These are phyloP conservation scores for Didymella pomorum DNA, from an alignment of 2,329 filamentous ascomycete genomes.

Conservation along the genomic window DNA sequence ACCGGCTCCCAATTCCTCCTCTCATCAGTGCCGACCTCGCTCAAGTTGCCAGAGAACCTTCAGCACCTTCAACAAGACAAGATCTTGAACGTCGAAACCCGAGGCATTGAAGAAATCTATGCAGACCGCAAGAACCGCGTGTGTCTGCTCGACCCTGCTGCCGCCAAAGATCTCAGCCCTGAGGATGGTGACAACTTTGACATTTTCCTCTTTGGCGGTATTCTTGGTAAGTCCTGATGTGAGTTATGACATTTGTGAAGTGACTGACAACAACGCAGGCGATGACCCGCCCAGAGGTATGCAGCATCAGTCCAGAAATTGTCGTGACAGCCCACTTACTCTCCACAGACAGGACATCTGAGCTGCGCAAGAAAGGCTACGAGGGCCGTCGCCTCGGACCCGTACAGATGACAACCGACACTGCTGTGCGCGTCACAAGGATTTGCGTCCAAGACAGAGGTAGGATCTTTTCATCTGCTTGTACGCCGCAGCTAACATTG, in stretches of 20 bases:
- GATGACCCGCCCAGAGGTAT: slow-evolving; percentile 92
- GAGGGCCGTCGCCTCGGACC: slow-evolving; percentile 85
- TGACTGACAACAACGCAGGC: slow-evolving; percentile 62
- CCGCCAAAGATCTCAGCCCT: slow-evolving; percentile 80
- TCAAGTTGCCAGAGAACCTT: slow-evolving; percentile 68
- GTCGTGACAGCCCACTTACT: slow-evolving; percentile 30
- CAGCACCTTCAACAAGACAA: slow-evolving; percentile 65
- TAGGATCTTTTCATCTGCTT: slow-evolving; percentile 54
- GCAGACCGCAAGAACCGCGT: slow-evolving; percentile 74
- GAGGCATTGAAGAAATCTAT: slow-evolving; percentile 85
- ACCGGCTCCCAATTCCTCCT: slow-evolving; percentile 76
- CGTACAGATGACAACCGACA: slow-evolving; percentile 98
- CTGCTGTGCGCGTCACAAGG: slow-evolving; percentile 90
- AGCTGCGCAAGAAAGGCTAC: slow-evolving; percentile 93
- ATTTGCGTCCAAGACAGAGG: slow-evolving; percentile 86
- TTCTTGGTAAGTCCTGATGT: slow-evolving; percentile 71
- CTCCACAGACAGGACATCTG: slow-evolving; percentile 84
- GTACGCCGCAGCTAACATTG: slow-evolving; percentile 27
- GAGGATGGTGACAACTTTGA: slow-evolving; percentile 85
- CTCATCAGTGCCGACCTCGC: slow-evolving; percentile 76
- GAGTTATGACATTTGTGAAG: slow-evolving; percentile 6
- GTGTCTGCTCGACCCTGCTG: slow-evolving; percentile 88
- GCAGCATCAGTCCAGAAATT: slow-evolving; percentile 34
- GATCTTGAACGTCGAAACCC: slow-evolving; percentile 74
- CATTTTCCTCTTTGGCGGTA: slow-evolving; percentile 94